Percentiles rank a stretch among this genome's conserved stretches.
Conservation (phyloP, 2,329 filamentous ascomycete species). For the Colletotrichum viniferum region DNA sequence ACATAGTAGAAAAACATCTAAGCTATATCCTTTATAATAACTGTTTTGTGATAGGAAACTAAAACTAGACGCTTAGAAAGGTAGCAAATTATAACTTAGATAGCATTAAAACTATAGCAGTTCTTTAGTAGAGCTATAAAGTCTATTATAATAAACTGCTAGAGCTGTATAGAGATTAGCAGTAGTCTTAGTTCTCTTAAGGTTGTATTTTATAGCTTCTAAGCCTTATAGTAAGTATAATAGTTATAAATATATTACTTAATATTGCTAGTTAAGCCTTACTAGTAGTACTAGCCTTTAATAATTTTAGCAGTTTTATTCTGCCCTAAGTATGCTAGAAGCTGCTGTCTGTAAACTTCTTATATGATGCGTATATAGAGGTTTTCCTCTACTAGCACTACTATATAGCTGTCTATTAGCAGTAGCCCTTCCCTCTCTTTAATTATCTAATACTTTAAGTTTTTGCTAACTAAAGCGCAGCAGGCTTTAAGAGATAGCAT, state of each 20-base stretch:
- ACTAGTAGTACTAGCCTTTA: not conserved
- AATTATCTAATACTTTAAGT: not conserved
- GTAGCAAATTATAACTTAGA: not conserved
- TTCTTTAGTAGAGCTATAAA: not conserved
- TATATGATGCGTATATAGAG: not conserved
- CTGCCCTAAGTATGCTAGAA: accelerated
- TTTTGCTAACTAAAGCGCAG: not conserved
- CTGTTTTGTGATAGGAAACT: not conserved
- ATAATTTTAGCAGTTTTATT: not conserved
- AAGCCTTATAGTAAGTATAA: not conserved
- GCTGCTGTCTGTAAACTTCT: not conserved
- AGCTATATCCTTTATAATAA: not conserved
- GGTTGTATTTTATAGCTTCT: not conserved
- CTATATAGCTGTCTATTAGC: not conserved
- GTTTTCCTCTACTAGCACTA: not conserved
- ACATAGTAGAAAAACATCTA: not conserved
- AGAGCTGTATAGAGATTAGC: not conserved
- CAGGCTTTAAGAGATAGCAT: not conserved
- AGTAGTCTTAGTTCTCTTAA: not conserved
- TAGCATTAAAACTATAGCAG: not conserved
- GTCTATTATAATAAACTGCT: not conserved
- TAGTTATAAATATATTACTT: not conserved
- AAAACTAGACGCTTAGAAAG: not conserved
- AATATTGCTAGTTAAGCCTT: not conserved
- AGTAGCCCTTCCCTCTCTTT: not conserved